Evolutionary conservation across 768 basidiomycete genomes (phyloP).

Genomic region (Lentinula sp.): DNA sequence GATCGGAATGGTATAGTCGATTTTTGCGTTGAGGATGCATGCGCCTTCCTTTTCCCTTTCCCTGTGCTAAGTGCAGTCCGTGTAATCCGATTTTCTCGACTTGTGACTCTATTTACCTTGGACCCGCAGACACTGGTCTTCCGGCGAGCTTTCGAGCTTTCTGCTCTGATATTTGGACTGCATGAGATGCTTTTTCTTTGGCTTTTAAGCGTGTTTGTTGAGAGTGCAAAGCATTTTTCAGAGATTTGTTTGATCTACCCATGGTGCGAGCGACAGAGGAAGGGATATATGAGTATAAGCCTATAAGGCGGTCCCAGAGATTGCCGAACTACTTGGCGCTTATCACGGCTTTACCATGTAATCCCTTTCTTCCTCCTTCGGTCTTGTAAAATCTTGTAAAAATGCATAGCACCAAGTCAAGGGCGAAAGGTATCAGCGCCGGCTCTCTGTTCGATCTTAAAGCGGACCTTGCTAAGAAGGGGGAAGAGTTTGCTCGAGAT

Average conservation of each 20-base stretch:
- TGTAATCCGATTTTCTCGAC: not conserved
- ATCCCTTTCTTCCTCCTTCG: not conserved
- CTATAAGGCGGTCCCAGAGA: too few relatives aligned
- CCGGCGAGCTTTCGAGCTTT: conserved; percentile 10
- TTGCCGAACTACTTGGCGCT: not conserved
- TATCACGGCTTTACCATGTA: not conserved
- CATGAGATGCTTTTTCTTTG: conserved; percentile 55
- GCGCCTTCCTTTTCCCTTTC: not conserved
- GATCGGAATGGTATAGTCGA: conserved; percentile 59
- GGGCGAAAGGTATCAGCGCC: conserved; percentile 63
- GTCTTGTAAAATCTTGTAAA: not conserved
- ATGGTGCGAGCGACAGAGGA: conserved; percentile 13
- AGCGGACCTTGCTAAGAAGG: conserved; percentile 60
- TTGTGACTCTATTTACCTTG: conserved; percentile 31
- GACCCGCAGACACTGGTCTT: conserved; percentile 13
- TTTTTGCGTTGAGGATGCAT: conserved; percentile 17
- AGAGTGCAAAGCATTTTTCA: conserved; percentile 64
- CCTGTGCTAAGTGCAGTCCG: not conserved
- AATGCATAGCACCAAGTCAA: conserved; percentile 48
- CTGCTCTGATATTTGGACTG: conserved; percentile 34
- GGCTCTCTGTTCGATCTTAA: conserved; percentile 82
- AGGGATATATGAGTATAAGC: too few relatives aligned
- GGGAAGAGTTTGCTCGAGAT: conserved; percentile 49
- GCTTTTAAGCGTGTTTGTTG: conserved; percentile 62
- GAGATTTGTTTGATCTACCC: conserved; percentile 47